Conservation (phyloP, 306 rosid genomes). For the Arachis stenosperma region DNA sequence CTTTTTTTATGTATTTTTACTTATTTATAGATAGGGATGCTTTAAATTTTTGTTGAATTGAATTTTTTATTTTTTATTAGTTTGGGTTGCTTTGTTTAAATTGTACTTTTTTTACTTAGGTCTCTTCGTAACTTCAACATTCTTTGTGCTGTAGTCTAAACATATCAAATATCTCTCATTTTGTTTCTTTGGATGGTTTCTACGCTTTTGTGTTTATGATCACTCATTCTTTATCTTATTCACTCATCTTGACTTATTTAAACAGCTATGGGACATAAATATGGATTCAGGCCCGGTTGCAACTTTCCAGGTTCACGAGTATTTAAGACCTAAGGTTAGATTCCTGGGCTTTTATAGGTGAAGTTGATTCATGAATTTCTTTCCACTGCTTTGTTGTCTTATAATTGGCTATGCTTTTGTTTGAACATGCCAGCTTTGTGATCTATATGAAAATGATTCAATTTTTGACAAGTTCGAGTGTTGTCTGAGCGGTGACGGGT, state of each 20-base stretch:
- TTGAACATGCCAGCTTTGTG: constrained; percentile 75
- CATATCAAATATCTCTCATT: constrained; percentile 4
- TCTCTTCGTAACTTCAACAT: constrained; percentile 7
- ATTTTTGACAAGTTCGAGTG: constrained; percentile 96
- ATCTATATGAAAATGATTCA: constrained; percentile 94
- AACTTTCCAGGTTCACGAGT: constrained; percentile 96
- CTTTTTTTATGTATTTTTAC: constrained; percentile 11
- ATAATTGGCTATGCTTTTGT: constrained; percentile 31
- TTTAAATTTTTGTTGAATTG: constrained; percentile 5
- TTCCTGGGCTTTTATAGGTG: constrained; percentile 21
- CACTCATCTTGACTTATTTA: constrained; percentile 43
- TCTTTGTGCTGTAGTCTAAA: constrained; percentile 9
- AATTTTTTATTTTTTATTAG: background rate
- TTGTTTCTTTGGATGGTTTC: constrained; percentile 17
- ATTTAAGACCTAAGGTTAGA: constrained; percentile 91
- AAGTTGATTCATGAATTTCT: constrained; percentile 8
- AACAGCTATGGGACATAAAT: constrained; percentile 98
- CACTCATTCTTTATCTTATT: constrained; percentile 26
- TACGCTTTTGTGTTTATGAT: constrained; percentile 18
- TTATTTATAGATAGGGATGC: constrained; percentile 12
- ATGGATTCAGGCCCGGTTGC: constrained; percentile 98
- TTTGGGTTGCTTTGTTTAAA: background rate
- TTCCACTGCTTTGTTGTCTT: constrained; percentile 32
- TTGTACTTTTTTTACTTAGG: constrained; percentile 7
- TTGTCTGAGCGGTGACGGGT: constrained; percentile 95